Conservation (phyloP, 495 filamentous ascomycete genomes). For the Annulohypoxylon nitens region DNA sequence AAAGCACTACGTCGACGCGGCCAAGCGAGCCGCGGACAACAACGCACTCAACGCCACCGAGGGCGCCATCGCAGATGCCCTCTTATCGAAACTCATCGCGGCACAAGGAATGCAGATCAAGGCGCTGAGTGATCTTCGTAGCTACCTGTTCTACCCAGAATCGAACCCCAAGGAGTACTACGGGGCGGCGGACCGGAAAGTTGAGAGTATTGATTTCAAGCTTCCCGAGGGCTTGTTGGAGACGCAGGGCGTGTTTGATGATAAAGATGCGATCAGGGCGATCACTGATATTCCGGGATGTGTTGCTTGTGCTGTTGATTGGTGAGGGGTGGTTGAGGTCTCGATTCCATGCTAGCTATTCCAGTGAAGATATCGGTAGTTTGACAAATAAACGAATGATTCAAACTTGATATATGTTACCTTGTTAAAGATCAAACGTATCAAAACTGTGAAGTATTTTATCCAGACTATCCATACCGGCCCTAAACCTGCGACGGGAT, state of each 20-base stretch:
- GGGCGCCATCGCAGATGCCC: neutral
- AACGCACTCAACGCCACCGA: conserved; percentile 13
- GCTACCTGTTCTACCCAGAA: conserved; percentile 27
- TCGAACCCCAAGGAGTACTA: conserved; percentile 20
- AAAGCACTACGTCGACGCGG: conserved; percentile 6
- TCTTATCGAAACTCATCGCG: neutral
- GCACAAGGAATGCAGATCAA: conserved; percentile 22
- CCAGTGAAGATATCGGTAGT: too few relatives aligned
- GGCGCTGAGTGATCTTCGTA: conserved; percentile 12
- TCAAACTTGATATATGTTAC: neutral
- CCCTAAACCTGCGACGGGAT: neutral
- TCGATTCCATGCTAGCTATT: too few relatives aligned
- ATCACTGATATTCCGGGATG: conserved; percentile 21
- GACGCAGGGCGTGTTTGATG: conserved; percentile 30
- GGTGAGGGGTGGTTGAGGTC: neutral
- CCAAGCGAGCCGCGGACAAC: conserved; percentile 7
- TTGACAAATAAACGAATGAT: neutral
- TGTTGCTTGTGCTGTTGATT: conserved; percentile 11
- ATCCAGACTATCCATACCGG: neutral
- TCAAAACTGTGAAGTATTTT: too few relatives aligned
- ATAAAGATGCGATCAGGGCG: neutral
- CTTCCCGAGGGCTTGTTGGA: conserved; percentile 20
- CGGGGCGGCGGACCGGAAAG: neutral
- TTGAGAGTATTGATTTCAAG: conserved; percentile 12
- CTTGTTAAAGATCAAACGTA: neutral